Percentiles rank a stretch among this genome's conserved stretches.
These are phyloP conservation scores for Saturnispora kantuleensis DNA, from an alignment of 805 yeast species.

Conservation along the genomic window DNA sequence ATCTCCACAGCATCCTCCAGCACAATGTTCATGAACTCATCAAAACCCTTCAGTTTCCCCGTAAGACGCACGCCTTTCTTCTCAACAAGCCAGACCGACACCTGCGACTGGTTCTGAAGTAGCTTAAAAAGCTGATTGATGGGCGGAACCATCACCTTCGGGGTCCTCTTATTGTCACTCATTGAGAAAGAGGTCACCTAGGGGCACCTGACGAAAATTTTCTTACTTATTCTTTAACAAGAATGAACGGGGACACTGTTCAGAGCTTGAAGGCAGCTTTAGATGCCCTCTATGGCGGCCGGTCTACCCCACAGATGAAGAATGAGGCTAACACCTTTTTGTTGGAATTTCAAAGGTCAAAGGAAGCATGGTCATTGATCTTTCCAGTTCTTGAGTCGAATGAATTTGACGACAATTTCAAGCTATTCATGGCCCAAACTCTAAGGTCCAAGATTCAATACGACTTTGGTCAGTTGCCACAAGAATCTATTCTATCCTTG, in stretches of 20 bases:
- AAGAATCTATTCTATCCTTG: constrained; percentile 44
- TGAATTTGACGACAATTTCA: constrained; percentile 38
- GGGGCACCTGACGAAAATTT: background rate
- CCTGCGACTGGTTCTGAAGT: constrained; percentile 71
- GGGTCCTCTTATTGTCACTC: background rate
- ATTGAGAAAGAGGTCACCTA: background rate
- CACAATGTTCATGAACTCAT: constrained; percentile 88
- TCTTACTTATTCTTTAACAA: background rate
- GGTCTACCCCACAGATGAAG: constrained; percentile 28
- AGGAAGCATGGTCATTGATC: constrained; percentile 69
- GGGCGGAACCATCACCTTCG: constrained; percentile 66
- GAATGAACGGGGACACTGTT: background rate
- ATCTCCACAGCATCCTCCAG: constrained; percentile 59
- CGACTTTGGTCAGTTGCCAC: constrained; percentile 72
- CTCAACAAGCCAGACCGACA: constrained; percentile 83
- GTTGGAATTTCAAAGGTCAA: constrained; percentile 75
- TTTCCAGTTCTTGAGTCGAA: constrained; percentile 40
- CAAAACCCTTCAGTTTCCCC: constrained; percentile 87
- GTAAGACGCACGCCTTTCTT: constrained; percentile 68
- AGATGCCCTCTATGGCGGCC: constrained; percentile 31
- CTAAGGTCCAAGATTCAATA: constrained; percentile 74
- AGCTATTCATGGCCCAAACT: constrained; percentile 87
- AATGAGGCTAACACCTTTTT: constrained; percentile 44
- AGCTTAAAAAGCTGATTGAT: constrained; percentile 83
- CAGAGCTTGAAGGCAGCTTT: constrained; percentile 41